phyloP scores from a whole-genome alignment of 23 red algal species.

The Gracilaria caudata region DNA sequence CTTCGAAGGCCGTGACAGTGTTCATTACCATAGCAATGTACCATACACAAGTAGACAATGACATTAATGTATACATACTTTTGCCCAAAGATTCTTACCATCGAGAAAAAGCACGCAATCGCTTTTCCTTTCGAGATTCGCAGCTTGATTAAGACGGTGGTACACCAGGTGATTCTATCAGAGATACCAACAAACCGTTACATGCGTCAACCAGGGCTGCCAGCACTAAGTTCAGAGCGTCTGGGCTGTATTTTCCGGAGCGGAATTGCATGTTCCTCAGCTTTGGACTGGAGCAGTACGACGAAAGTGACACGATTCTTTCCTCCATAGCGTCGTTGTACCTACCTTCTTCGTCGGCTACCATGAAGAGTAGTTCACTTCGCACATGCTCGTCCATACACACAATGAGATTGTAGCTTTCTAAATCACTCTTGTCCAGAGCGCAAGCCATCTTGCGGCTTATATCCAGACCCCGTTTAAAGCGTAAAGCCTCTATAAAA shows the following conservation, averaged over 20 bases:
- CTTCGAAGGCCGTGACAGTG: background rate
- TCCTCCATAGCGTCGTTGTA: slow-evolving; percentile 44
- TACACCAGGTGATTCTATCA: slow-evolving; percentile 51
- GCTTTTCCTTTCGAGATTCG: background rate
- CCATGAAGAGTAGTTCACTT: slow-evolving; percentile 53
- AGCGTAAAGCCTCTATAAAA: slow-evolving; percentile 51
- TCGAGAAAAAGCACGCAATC: background rate
- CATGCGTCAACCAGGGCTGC: slow-evolving; percentile 59
- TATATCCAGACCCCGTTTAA: slow-evolving; percentile 52
- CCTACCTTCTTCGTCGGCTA: slow-evolving; percentile 41
- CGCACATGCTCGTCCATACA: slow-evolving; percentile 48
- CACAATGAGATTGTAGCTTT: slow-evolving; percentile 58
- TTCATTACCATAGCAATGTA: background rate
- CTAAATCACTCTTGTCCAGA: slow-evolving; percentile 36
- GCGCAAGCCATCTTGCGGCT: slow-evolving; percentile 50
- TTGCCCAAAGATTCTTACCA: background rate
- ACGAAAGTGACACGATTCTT: slow-evolving; percentile 39
- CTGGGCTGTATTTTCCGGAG: slow-evolving; percentile 22
- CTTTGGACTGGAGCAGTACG: slow-evolving; percentile 21
- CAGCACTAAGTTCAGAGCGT: slow-evolving; percentile 41
- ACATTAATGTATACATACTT: background rate
- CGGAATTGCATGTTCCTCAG: slow-evolving; percentile 54
- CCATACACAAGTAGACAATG: background rate
- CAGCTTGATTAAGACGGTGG: slow-evolving; percentile 24
- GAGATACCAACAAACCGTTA: slow-evolving; percentile 39